These are phyloP conservation scores for Bryum argenteum DNA, from an alignment of 225 moss, liverwort and hornwort genomes.

Conservation along the genomic window DNA sequence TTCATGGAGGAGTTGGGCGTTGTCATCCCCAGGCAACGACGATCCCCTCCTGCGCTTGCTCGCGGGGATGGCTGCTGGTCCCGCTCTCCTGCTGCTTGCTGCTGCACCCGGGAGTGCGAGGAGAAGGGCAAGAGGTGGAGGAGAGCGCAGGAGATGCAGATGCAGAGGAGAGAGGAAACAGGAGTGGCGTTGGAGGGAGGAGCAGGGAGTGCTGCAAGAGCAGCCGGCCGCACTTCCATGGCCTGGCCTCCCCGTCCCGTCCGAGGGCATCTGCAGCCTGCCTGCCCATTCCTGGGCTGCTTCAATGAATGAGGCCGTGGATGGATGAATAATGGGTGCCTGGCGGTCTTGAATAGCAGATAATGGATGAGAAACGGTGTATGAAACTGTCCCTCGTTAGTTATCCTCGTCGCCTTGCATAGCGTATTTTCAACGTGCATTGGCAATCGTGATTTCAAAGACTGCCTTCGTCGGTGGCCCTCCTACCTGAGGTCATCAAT, in stretches of 20 bases:
- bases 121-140: neutral
- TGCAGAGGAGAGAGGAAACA: neutral
- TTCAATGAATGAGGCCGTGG: neutral
- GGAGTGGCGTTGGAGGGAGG: neutral
- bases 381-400: neutral
- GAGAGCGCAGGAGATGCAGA: neutral
- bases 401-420: neutral
- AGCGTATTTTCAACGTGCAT: conserved; percentile 24
- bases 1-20: conserved; percentile 57
- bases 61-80: too few species aligned
- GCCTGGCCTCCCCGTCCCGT: neutral
- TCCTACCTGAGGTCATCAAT: too few species aligned
- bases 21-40: conserved; percentile 38
- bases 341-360: neutral
- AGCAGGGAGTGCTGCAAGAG: conserved; percentile 12
- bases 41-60: neutral
- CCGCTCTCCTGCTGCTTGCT: neutral
- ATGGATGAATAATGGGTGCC: too few species aligned
- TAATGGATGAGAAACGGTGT: neutral
- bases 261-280: conserved; percentile 6
- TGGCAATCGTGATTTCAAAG: conserved; percentile 17
- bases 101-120: neutral
- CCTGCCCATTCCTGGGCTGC: neutral
- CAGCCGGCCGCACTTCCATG: conserved; percentile 32
- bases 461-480: too few species aligned